Evolutionary conservation across 2,329 filamentous ascomycete genomes (phyloP), one percentile per base, ranked within the genome.

Genomic region (Aspergillus terreus): DNA sequence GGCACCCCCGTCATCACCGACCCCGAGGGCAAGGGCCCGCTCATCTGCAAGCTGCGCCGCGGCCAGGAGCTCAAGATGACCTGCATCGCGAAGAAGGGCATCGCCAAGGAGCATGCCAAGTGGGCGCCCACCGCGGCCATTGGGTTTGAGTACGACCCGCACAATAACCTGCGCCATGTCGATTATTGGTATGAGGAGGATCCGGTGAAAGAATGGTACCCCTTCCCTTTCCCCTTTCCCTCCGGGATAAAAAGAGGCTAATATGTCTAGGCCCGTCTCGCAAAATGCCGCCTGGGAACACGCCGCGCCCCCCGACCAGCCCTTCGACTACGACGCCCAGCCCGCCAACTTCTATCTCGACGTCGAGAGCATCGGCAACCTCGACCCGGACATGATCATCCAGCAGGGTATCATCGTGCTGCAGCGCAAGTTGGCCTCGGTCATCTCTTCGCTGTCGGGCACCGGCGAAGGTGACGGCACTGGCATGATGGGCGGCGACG

Each of bases 71-170:
- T 99, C 54, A 87, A 90, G 70, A 83, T 99, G 66, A 88, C 83
- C 55, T 97, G 92, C 68, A 88, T 96, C 59, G 94, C 92, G 46
- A 96, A 96, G 80, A 97, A 97, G 80, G 94, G 94, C 1, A 97
- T 97, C 58, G 92, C 92, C 35, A 99, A 99, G 78, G 94, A 99
- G 71, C 94, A 99, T 73, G 90, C 94, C 9, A 99, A 99, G 73
- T 99, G 94, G 94, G 88, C 90, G 64, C 92, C 94, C 2, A 92
- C 89, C 33, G 82, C 91, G 38, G 94, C 94, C 3, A 86, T 99
- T 38, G 92, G 90, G 21, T 99, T 99, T 69, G 94, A 99, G 73
- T 99, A 99, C 72, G 94, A 99, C 70, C 94, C 94, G 54, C 88
- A 95, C 72, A 99, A 99, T 76, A 96, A 95, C 75, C 78, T 99